Evolutionary conservation across 768 basidiomycete genomes (phyloP).

Genomic region (Terana coerulea): DNA sequence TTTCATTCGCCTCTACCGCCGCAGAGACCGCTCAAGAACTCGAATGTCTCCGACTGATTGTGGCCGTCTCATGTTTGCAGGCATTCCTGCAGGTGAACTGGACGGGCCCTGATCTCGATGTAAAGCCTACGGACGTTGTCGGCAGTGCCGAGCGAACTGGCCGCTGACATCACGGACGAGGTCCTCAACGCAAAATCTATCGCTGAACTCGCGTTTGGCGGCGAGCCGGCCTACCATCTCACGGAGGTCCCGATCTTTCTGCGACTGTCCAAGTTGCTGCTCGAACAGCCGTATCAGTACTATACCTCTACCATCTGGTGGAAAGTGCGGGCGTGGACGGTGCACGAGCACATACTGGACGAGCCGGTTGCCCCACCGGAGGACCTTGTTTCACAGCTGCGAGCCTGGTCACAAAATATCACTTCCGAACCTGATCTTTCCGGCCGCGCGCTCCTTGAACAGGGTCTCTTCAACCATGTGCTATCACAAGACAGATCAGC

Average conservation of each 20-base stretch:
- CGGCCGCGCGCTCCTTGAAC: constrained; percentile 68
- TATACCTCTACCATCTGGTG: constrained; percentile 68
- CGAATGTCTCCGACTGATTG: constrained; percentile 55
- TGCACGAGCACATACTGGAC: constrained; percentile 82
- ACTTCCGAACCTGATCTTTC: constrained; percentile 57
- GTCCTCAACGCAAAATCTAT: constrained; percentile 63
- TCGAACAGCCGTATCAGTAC: constrained; percentile 48
- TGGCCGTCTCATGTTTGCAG: constrained; percentile 81
- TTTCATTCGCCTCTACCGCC: constrained; percentile 28
- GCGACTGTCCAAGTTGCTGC: constrained; percentile 67
- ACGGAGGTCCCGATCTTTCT: constrained; percentile 65
- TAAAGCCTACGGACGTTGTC: constrained; percentile 42
- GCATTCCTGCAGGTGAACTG: constrained; percentile 93
- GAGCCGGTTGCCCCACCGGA: constrained; percentile 66
- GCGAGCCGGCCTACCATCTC: constrained; percentile 97
- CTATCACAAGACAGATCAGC: constrained; percentile 74
- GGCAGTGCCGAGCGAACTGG: constrained; percentile 26
- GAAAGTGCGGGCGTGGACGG: constrained; percentile 65
- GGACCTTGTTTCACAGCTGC: constrained; percentile 37
- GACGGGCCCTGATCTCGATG: constrained; percentile 86
- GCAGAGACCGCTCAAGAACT: constrained; percentile 34
- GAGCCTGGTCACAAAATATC: constrained; percentile 37
- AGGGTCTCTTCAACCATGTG: constrained; percentile 77
- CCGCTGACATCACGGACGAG: constrained; percentile 35
- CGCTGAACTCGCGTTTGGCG: constrained; percentile 73